Evolutionary conservation across 2,329 filamentous ascomycete genomes (phyloP), one percentile per base, ranked within the genome.

Genomic region (Neonectria faginata): DNA sequence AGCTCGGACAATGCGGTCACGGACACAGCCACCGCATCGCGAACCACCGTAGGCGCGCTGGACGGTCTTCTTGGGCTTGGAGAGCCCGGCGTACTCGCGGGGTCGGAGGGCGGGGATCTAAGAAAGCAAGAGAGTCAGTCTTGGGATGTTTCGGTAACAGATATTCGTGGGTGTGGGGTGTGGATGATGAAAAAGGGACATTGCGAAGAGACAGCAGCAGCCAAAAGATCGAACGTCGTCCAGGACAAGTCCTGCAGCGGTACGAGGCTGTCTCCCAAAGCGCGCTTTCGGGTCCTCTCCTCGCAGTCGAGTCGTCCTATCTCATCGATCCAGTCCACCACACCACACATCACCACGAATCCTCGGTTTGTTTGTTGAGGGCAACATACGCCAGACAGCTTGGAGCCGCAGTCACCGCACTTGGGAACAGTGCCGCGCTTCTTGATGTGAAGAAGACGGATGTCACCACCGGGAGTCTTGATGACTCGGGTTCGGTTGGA

Each of bases 21-120:
- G 94, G 77, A 99, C 96, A 85, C 96, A 99, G 89, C 93, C 96
- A 81, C 92, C 94, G 88, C 96, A 99, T 89, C 96, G 93, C 79
- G 94, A 97, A 80, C 96, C 96, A 83, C 96, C 94, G 84, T 99
- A 99, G 79, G 96, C 94, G 79, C 96, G 94, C 88, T 96, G 93
- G 82, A 99, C 96, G 79, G 93, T 97, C 93, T 99, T 99, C 91
- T 97, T 94, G 82, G 97, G 95, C 86, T 95, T 94, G 81, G 94
- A 97, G 86, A 99, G 92, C 82, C 92, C 91, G 78, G 96, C 87
- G 87, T 99, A 99, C 88, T 99, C 93, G 87, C 94, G 94, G 80
- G 96, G 96, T 82, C 96, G 94, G 81, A 99, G 95, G 78, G 97
- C 96, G 78, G 96, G 97, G 79, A 97, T 85, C 94, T 97, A 58